Conservation (phyloP, 2,329 filamentous ascomycete genomes). For the Raffaelea arxii region DNA sequence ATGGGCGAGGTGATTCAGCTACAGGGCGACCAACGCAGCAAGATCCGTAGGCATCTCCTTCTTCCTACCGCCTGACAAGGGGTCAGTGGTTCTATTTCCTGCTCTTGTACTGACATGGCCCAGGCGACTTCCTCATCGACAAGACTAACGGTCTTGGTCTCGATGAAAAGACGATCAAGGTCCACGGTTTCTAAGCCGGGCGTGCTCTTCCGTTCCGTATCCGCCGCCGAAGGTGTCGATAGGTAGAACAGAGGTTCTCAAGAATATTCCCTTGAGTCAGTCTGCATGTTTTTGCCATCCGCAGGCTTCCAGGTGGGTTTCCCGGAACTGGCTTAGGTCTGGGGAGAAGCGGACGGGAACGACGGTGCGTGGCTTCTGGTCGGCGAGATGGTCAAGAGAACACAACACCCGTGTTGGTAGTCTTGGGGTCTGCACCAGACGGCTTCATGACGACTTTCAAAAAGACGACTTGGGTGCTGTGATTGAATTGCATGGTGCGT, state of each 20-base stretch:
- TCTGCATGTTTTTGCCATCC: neutral
- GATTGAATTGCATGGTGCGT: no score
- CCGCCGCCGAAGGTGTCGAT: neutral
- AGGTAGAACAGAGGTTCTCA: neutral
- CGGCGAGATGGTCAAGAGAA: neutral
- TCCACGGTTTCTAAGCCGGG: conserved; percentile 53
- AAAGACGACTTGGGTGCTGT: no score
- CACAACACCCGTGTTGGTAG: no score
- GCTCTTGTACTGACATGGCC: conserved; percentile 49
- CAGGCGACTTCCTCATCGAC: conserved; percentile 93
- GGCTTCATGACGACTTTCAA: neutral
- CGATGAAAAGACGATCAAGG: conserved; percentile 95
- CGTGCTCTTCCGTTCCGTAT: conserved; percentile 5
- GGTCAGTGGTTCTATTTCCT: no score
- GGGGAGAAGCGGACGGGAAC: neutral
- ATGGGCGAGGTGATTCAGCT: conserved; percentile 57
- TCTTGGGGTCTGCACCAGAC: no score
- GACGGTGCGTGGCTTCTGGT: conserved; percentile 1
- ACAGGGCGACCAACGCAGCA: conserved; percentile 90
- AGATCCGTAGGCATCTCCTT: conserved; percentile 15
- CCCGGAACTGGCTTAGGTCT: neutral
- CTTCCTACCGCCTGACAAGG: no score
- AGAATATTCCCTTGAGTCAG: conserved; percentile 1
- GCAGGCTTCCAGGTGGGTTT: neutral
- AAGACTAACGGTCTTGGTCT: conserved; percentile 92